Conservation (phyloP, 441 rosid species). For the Iberis amara region DNA sequence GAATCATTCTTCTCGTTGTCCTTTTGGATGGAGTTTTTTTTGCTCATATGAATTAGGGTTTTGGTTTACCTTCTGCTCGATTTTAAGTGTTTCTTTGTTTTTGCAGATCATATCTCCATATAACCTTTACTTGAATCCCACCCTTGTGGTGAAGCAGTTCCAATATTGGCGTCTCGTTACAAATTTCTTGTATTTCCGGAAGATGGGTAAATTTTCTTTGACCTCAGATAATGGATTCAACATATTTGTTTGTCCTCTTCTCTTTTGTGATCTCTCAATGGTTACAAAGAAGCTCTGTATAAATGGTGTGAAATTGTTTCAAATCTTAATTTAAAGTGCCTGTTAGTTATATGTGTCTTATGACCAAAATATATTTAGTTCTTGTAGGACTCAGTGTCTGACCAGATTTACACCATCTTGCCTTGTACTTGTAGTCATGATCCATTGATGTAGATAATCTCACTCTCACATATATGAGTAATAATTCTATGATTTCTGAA, state of each 20-base stretch:
- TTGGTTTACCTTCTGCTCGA: not conserved
- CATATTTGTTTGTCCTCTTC: not conserved
- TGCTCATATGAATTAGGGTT: no score
- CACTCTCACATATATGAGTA: no score
- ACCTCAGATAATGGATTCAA: not conserved
- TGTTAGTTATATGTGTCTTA: no score
- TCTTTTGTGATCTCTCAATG: not conserved
- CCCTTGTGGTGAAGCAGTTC: constrained; percentile 74
- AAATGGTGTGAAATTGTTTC: no score
- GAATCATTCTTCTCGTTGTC: no score
- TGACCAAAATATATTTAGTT: no score
- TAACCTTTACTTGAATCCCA: constrained; percentile 80
- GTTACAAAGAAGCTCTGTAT: no score
- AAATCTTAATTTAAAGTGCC: no score
- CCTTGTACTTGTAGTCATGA: no score
- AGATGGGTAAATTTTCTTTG: constrained; percentile 59
- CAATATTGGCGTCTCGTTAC: constrained; percentile 98
- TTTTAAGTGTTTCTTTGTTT: not conserved
- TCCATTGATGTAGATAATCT: not conserved
- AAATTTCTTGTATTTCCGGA: constrained; percentile 87
- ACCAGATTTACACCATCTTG: no score
- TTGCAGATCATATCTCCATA: constrained; percentile 88
- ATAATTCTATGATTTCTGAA: not conserved
- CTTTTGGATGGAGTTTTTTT: no score
- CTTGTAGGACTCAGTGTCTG: no score